Evolutionary conservation across 2,329 filamentous ascomycete species (phyloP).

Genomic region (Graphiopsis chlorocephala): DNA sequence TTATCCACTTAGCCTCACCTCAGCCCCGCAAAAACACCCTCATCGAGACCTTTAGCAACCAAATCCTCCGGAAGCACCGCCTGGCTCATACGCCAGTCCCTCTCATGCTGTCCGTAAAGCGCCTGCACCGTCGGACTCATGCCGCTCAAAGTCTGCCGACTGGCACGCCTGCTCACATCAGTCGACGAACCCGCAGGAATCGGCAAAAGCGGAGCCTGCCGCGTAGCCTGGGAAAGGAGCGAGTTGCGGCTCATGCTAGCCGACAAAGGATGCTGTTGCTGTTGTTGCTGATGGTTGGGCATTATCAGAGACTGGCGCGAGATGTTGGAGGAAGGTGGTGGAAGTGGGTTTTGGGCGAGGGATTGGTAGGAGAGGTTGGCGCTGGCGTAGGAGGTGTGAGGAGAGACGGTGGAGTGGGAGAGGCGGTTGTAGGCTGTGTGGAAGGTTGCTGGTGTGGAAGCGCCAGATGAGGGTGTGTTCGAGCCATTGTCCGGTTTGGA

Average conservation of each 20-base stretch:
- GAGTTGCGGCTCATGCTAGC: neutral
- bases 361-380: neutral
- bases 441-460: constrained; percentile 13
- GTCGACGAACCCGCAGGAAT: neutral
- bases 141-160: constrained; percentile 11
- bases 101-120: constrained; percentile 16
- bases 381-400: neutral
- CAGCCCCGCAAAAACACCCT: constrained; percentile 14
- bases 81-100: constrained; percentile 14
- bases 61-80: constrained; percentile 13
- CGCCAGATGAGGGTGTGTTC: neutral
- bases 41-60: constrained; percentile 14
- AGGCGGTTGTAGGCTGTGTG: constrained; percentile 6
- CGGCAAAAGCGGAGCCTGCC: neutral
- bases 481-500: constrained; percentile 5
- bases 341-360: neutral
- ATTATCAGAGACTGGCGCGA: constrained; percentile 6
- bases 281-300: constrained; percentile 9
- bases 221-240: neutral
- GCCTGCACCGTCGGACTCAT: constrained; percentile 16
- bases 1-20: neutral
- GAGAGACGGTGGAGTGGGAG: neutral
- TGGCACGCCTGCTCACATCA: constrained; percentile 1
- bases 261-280: neutral
- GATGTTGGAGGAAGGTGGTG: constrained; percentile 6